Percentiles rank a stretch among this genome's conserved stretches.
These are phyloP conservation scores for Canariomyces notabilis DNA, from an alignment of 2,329 filamentous ascomycete species.

Conservation along the genomic window DNA sequence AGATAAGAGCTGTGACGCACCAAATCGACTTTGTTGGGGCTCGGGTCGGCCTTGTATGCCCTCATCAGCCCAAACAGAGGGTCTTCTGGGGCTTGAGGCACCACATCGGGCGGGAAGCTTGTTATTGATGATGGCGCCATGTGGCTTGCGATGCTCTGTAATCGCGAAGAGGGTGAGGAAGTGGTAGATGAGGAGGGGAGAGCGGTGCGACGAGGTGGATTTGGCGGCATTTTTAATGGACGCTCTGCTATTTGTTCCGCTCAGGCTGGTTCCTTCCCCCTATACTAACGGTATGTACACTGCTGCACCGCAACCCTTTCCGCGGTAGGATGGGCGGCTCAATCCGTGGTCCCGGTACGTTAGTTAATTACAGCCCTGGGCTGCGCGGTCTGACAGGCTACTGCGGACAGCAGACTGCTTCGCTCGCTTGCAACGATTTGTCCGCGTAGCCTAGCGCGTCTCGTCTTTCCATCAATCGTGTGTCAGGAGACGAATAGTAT, in stretches of 20 bases:
- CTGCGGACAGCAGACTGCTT: constrained; percentile 18
- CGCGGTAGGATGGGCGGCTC: constrained; percentile 12
- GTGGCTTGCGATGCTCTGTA: constrained; percentile 62
- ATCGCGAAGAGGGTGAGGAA: constrained; percentile 45
- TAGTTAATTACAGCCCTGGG: too few species aligned
- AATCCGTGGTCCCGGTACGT: constrained; percentile 10
- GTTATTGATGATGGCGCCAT: constrained; percentile 60
- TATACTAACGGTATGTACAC: too few species aligned
- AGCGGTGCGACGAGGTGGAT: constrained; percentile 16
- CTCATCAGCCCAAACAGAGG: constrained; percentile 89
- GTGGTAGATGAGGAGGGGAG: constrained; percentile 41
- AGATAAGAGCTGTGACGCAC: constrained; percentile 44
- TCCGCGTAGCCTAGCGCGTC: constrained; percentile 6
- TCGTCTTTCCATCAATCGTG: constrained; percentile 13
- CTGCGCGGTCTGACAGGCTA: not conserved
- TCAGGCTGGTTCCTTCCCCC: constrained; percentile 13
- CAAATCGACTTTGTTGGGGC: constrained; percentile 82
- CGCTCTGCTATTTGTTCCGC: constrained; percentile 10
- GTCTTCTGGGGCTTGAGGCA: constrained; percentile 91
- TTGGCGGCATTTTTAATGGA: constrained; percentile 22
- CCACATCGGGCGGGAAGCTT: constrained; percentile 68
- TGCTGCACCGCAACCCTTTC: constrained; percentile 13
- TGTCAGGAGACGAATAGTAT: constrained; percentile 7
- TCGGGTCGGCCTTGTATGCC: constrained; percentile 75
- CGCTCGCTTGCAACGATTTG: constrained; percentile 3